phyloP scores from a whole-genome alignment of 75 land plant species.

The Cunninghamia lanceolata region DNA sequence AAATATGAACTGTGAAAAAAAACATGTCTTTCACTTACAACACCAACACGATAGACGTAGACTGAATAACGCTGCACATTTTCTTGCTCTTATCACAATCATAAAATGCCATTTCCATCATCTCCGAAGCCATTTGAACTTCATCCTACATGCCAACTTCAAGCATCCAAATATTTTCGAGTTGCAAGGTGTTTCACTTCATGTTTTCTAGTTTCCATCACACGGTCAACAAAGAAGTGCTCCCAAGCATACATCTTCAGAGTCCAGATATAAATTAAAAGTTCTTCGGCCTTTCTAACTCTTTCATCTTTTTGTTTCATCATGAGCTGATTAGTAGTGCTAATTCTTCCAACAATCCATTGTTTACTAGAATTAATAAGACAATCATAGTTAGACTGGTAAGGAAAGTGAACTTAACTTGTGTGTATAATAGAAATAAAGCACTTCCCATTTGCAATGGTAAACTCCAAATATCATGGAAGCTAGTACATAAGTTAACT shows the following conservation, averaged over 20 bases:
- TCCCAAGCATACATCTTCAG: conserved; percentile 98
- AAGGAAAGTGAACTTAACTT: conserved; percentile 91
- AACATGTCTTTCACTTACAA: too few species aligned
- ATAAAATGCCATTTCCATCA: too few species aligned
- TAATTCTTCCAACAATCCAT: conserved; percentile 77
- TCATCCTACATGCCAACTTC: too few species aligned
- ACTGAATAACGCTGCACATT: too few species aligned
- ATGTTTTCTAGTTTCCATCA: conserved; percentile 61
- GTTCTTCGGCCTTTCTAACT: conserved; percentile 71
- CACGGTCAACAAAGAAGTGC: conserved; percentile 48
- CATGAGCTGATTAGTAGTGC: conserved; percentile 77
- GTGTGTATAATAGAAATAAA: conserved; percentile 74
- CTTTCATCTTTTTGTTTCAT: conserved; percentile 98
- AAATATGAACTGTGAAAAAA: too few species aligned
- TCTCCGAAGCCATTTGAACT: too few species aligned
- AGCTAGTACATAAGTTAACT: conserved; percentile 67
- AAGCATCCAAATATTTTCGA: too few species aligned
- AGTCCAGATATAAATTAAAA: conserved; percentile 78
- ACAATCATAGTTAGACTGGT: conserved; percentile 81
- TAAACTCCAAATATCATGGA: conserved; percentile 94
- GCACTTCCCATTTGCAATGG: conserved; percentile 89
- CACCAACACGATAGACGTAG: too few species aligned
- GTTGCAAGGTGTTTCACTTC: conserved; percentile 83
- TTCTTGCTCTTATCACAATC: too few species aligned
- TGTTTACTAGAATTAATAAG: conserved; percentile 90